These are phyloP conservation scores for Hortiboletus campestris DNA, from an alignment of 768 basidiomycete genomes.

Conservation along the genomic window DNA sequence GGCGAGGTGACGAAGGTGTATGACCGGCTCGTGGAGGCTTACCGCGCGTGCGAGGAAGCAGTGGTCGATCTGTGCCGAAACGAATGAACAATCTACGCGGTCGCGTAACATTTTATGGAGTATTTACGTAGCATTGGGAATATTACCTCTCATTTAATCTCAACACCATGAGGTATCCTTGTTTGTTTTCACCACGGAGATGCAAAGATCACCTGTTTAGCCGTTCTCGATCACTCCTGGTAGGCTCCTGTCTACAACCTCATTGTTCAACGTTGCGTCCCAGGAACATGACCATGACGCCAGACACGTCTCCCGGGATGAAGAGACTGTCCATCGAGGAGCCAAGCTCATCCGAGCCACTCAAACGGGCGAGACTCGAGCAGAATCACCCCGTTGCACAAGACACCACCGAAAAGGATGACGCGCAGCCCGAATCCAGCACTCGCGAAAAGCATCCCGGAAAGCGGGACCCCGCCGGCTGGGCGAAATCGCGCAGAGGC, in stretches of 20 bases:
- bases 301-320: neutral
- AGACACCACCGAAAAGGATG: neutral
- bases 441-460: constrained; percentile 3
- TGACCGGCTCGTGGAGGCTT: constrained; percentile 2
- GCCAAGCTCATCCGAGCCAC: neutral
- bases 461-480: constrained; percentile 31
- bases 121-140: neutral
- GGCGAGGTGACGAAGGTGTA: neutral
- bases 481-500: constrained; percentile 33
- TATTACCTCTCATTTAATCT: no score
- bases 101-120: neutral
- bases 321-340: constrained; percentile 7
- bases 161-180: constrained; percentile 13
- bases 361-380: constrained; percentile 16
- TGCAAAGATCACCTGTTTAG: constrained; percentile 3
- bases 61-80: neutral
- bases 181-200: constrained; percentile 5
- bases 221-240: neutral
- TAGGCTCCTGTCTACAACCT: neutral
- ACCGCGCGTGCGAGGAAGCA: constrained; percentile 3
- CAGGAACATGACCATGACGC: neutral
- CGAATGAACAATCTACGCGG: neutral
- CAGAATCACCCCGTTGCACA: neutral
- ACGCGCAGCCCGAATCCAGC: neutral
- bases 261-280: neutral